A percentile compares a stretch with the other conserved stretches of the same genome.
Conservation (phyloP, 2,329 filamentous ascomycete genomes). For the Clonostachys byssicola region DNA sequence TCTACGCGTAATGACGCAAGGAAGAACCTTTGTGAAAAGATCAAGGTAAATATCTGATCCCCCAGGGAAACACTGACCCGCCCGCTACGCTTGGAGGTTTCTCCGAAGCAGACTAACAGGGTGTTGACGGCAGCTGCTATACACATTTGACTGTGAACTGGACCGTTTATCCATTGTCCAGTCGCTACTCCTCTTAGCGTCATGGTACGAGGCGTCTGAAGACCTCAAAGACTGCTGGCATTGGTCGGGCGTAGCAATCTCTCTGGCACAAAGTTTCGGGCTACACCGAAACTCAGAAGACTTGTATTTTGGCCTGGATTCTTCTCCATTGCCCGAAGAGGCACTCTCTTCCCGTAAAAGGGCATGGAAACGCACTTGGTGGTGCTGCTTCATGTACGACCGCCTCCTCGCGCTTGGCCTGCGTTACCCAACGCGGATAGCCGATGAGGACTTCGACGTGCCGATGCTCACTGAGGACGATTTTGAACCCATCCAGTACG, state of each 20-base stretch:
- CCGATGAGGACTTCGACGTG: conserved; percentile 90
- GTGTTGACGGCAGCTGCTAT: conserved; percentile 59
- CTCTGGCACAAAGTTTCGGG: conserved; percentile 87
- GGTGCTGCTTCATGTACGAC: conserved; percentile 95
- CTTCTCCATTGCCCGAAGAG: conserved; percentile 51
- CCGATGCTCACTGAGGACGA: conserved; percentile 82
- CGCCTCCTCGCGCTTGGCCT: conserved; percentile 89
- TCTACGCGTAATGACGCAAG: conserved; percentile 74
- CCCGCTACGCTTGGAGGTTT: no score
- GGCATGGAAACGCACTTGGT: conserved; percentile 95
- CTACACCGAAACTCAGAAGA: conserved; percentile 79
- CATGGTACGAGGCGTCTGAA: conserved; percentile 96
- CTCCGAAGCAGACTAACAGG: conserved; percentile 13
- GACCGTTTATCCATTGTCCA: conserved; percentile 88
- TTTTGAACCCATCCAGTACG: conserved; percentile 73
- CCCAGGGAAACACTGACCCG: conserved; percentile 2
- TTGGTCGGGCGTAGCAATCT: conserved; percentile 96
- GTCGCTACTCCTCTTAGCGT: conserved; percentile 85
- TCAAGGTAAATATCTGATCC: conserved; percentile 53
- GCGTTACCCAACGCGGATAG: conserved; percentile 87
- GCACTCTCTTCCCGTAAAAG: conserved; percentile 36
- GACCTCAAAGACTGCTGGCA: conserved; percentile 98
- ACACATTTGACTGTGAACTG: conserved; percentile 92
- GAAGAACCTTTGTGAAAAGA: conserved; percentile 84
- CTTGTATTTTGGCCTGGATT: conserved; percentile 55